Conservation (phyloP, 2,329 filamentous ascomycete genomes). For the Geosmithia flava region DNA sequence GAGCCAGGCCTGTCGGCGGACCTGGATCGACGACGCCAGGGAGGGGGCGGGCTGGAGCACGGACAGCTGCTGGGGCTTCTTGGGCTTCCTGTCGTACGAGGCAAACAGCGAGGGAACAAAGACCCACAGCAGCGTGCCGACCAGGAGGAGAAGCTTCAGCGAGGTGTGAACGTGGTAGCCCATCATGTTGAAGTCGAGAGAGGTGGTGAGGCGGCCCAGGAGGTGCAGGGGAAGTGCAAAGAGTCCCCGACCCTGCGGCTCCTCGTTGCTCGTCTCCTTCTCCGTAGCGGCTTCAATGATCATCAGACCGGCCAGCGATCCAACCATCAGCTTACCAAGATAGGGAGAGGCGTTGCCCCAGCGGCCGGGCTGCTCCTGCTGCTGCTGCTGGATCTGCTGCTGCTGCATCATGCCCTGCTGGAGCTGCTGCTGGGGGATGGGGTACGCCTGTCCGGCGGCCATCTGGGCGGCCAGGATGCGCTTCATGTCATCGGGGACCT, state of each 20-base stretch:
- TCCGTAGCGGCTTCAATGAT: constrained; percentile 69
- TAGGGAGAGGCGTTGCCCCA: constrained; percentile 45
- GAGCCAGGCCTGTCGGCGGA: constrained; percentile 81
- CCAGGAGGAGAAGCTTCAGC: constrained; percentile 37
- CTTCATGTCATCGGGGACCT: constrained; percentile 55
- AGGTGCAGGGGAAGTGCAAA: constrained; percentile 51
- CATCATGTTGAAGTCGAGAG: constrained; percentile 37
- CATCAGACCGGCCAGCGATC: constrained; percentile 86
- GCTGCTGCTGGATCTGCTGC: constrained; percentile 33
- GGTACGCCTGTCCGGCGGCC: constrained; percentile 41
- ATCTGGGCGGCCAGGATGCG: constrained; percentile 46
- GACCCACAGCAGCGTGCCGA: constrained; percentile 41
- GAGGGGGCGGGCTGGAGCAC: constrained; percentile 49
- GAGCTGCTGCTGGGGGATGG: constrained; percentile 33
- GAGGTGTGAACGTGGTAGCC: constrained; percentile 42
- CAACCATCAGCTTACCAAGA: constrained; percentile 76
- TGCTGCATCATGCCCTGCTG: constrained; percentile 37
- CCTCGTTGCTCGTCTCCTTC: constrained; percentile 51
- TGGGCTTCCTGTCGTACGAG: constrained; percentile 32
- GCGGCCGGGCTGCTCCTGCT: constrained; percentile 34
- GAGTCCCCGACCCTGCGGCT: constrained; percentile 53
- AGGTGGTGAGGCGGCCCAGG: constrained; percentile 33
- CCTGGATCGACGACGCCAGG: constrained; percentile 69
- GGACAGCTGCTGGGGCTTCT: constrained; percentile 29
- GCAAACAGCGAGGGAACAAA: constrained; percentile 41